These are phyloP conservation scores for Linderniella brevidens DNA, from an alignment of 257 asterid genomes.

Conservation along the genomic window DNA sequence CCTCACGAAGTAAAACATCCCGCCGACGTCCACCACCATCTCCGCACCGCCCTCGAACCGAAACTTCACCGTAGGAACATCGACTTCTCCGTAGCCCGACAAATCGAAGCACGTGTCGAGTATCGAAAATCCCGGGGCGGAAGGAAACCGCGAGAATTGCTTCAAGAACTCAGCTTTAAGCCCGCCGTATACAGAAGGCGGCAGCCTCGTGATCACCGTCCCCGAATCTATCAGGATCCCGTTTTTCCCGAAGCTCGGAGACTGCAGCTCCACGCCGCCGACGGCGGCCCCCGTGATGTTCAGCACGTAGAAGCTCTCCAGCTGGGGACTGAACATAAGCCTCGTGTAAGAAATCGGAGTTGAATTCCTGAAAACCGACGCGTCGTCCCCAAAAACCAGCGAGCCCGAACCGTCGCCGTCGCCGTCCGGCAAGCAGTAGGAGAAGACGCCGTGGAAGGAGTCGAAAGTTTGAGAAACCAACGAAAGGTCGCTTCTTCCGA, in stretches of 20 bases:
- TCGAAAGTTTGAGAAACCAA: constrained; percentile 44
- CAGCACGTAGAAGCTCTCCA: constrained; percentile 41
- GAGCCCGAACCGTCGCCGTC: constrained; percentile 45
- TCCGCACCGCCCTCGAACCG: constrained; percentile 50
- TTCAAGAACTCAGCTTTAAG: constrained; percentile 57
- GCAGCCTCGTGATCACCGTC: constrained; percentile 67
- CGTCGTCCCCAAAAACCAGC: constrained; percentile 35
- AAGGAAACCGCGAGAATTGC: constrained; percentile 61
- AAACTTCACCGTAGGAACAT: constrained; percentile 44
- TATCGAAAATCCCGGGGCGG: constrained; percentile 54
- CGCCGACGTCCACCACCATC: constrained; percentile 52
- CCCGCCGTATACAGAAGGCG: constrained; percentile 49
- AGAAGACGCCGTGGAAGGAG: constrained; percentile 53
- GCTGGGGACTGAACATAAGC: constrained; percentile 38
- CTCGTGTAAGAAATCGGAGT: constrained; percentile 52
- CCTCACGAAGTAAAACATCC: constrained; percentile 53
- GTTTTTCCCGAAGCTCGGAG: constrained; percentile 24
- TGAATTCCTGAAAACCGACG: constrained; percentile 30
- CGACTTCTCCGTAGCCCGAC: constrained; percentile 48
- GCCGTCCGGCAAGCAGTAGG: constrained; percentile 66
- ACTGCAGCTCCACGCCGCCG: constrained; percentile 35
- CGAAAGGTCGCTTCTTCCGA: constrained; percentile 70
- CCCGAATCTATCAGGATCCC: constrained; percentile 69
- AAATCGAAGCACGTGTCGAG: constrained; percentile 72
- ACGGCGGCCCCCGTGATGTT: constrained; percentile 50